These are phyloP conservation scores for Kluyveromyces lactis DNA, from an alignment of 805 yeast genomes.

Conservation along the genomic window DNA sequence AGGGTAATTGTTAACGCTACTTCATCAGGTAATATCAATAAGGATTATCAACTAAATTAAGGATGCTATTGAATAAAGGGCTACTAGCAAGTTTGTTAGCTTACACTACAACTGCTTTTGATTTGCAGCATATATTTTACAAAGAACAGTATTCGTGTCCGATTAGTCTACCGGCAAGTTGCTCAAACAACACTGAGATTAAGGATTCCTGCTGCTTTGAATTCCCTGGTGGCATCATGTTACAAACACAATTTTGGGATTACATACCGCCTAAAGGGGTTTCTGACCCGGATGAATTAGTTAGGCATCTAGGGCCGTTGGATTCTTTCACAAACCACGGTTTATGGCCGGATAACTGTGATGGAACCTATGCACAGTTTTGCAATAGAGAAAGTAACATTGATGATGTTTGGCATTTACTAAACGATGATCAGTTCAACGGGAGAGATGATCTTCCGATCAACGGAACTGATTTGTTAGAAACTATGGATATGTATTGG, in stretches of 20 bases:
- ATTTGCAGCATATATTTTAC: conserved; percentile 1
- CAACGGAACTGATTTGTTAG: conserved; percentile 44
- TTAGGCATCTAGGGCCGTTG: conserved; percentile 46
- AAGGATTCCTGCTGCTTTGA: conserved; percentile 76
- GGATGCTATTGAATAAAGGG: too few relatives aligned
- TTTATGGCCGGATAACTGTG: conserved; percentile 83
- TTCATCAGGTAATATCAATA: too few relatives aligned
- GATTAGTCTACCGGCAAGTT: conserved; percentile 48
- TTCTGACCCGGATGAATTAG: conserved; percentile 18
- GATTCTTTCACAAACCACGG: conserved; percentile 78
- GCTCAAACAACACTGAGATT: conserved; percentile 46
- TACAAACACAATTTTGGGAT: conserved; percentile 93
- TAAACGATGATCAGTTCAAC: conserved; percentile 28
- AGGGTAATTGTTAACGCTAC: too few relatives aligned
- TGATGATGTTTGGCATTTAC: conserved; percentile 37
- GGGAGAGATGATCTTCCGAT: conserved; percentile 20
- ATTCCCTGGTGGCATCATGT: conserved; percentile 72
- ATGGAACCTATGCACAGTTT: conserved; percentile 71
- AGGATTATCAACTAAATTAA: too few relatives aligned
- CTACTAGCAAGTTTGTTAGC: neutral
- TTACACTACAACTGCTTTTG: neutral
- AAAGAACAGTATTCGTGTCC: conserved; percentile 37
- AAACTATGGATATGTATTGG: conserved; percentile 58
- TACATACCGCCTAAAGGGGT: conserved; percentile 46
- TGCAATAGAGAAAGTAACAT: conserved; percentile 60